A percentile compares a stretch with the other conserved stretches of the same genome.
Conservation (phyloP, 345 rosid species). For the Boechera retrofracta region DNA sequence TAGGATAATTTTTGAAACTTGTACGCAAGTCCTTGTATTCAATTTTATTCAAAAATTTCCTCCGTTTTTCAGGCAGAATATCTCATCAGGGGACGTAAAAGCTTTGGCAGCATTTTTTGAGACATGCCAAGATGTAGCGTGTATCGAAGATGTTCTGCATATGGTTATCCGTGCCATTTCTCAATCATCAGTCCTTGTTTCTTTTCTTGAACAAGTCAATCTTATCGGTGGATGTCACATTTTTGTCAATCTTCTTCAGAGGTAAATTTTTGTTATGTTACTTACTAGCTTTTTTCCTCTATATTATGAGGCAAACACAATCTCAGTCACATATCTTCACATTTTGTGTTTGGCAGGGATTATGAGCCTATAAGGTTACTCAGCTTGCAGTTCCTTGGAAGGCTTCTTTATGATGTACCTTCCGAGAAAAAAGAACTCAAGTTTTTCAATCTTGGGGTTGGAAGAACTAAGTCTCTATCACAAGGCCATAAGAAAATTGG, state of each 20-base stretch:
- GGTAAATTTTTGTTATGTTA: slow-evolving; percentile 51
- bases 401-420: slow-evolving; percentile 84
- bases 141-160: slow-evolving; percentile 91
- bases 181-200: slow-evolving; percentile 68
- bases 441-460: slow-evolving; percentile 80
- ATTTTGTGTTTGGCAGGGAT: slow-evolving; percentile 59
- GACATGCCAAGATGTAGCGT: slow-evolving; percentile 86
- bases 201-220: slow-evolving; percentile 90
- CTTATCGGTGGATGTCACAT: slow-evolving; percentile 80
- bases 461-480: slow-evolving; percentile 68
- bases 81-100: slow-evolving; percentile 69
- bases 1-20: slow-evolving; percentile 15
- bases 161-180: slow-evolving; percentile 92
- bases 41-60: slow-evolving; percentile 25
- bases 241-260: slow-evolving; percentile 88
- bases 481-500: slow-evolving; percentile 63
- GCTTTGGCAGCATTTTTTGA: slow-evolving; percentile 83
- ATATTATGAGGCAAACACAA: slow-evolving; percentile 8
- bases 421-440: slow-evolving; percentile 84
- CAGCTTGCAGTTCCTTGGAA: slow-evolving; percentile 93
- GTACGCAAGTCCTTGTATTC: slow-evolving; percentile 20
- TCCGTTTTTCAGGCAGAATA: slow-evolving; percentile 68
- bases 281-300: slow-evolving; percentile 27
- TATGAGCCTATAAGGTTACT: slow-evolving; percentile 89
- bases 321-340: slow-evolving; percentile 15